These are phyloP conservation scores for Choanephora cucurbitarum DNA, from an alignment of 371 early-diverging fungal genomes.

Conservation along the genomic window DNA sequence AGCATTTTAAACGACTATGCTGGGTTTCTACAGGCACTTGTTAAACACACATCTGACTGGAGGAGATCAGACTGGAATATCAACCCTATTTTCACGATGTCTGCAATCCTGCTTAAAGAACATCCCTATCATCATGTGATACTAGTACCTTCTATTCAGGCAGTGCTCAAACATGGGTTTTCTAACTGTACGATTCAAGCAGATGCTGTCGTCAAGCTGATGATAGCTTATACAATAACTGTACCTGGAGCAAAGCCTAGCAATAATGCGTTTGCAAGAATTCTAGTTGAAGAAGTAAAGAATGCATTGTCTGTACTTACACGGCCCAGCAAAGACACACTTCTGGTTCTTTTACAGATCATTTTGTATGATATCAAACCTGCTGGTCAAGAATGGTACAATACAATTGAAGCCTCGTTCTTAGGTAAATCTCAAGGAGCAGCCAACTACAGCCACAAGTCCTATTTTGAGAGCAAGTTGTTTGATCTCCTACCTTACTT, in stretches of 20 bases:
- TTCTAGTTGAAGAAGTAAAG: slow-evolving; percentile 49
- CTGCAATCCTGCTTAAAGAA: slow-evolving; percentile 49
- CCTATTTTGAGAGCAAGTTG: slow-evolving; percentile 40
- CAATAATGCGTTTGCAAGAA: slow-evolving; percentile 45
- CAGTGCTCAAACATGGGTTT: slow-evolving; percentile 46
- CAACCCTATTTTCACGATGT: slow-evolving; percentile 53
- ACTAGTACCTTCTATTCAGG: slow-evolving; percentile 41
- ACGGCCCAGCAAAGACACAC: slow-evolving; percentile 44
- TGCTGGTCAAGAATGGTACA: slow-evolving; percentile 38
- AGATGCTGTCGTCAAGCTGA: slow-evolving; percentile 41
- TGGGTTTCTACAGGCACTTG: slow-evolving; percentile 39
- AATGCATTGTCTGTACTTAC: slow-evolving; percentile 15
- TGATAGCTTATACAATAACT: slow-evolving; percentile 39
- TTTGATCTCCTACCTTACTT: slow-evolving; percentile 32
- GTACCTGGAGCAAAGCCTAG: slow-evolving; percentile 29
- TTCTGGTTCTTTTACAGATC: slow-evolving; percentile 47
- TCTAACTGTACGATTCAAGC: slow-evolving; percentile 39
- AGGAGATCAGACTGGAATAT: slow-evolving; percentile 56
- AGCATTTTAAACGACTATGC: slow-evolving; percentile 47
- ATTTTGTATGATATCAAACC: slow-evolving; percentile 44
- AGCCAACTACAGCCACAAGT: slow-evolving; percentile 13
- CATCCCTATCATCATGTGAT: slow-evolving; percentile 46
- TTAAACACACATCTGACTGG: slow-evolving; percentile 54
- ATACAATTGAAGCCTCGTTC: slow-evolving; percentile 30
- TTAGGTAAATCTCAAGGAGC: slow-evolving; percentile 11